A percentile compares a stretch with the other conserved stretches of the same genome.
phyloP scores from a whole-genome alignment of 345 rosid species.

The Dipteronia sinensis region DNA sequence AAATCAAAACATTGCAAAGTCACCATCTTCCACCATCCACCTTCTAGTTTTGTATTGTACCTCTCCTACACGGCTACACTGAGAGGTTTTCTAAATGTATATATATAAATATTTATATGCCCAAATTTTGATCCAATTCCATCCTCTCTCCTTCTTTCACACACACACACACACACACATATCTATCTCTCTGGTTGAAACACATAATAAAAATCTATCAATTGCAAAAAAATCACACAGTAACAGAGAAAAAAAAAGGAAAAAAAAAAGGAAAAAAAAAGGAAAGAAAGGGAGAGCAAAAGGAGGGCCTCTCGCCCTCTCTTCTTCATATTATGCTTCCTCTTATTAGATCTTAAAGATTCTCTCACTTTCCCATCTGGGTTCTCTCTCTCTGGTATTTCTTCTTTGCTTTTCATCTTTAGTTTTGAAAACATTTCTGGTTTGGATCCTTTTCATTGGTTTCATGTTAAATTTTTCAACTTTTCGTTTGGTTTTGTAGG shows the following conservation, averaged over 20 bases:
- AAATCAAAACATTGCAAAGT: conserved; percentile 24
- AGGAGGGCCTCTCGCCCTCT: conserved; percentile 64
- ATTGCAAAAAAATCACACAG: conserved; percentile 14
- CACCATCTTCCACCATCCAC: conserved; percentile 32
- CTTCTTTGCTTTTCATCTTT: not conserved
- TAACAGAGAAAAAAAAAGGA: conserved; percentile 6
- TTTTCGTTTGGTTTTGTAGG: conserved; percentile 29
- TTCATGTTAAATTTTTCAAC: conserved; percentile 14
- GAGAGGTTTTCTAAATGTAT: conserved; percentile 28
- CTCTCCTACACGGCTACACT: conserved; percentile 44
- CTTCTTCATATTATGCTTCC: conserved; percentile 43
- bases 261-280: conserved; percentile 24
- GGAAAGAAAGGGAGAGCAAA: conserved; percentile 34
- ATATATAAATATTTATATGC: conserved; percentile 6
- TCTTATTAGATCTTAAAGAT: conserved; percentile 43
- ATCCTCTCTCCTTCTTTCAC: conserved; percentile 5
- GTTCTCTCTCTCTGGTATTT: conserved; percentile 29
- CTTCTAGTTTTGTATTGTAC: conserved; percentile 12
- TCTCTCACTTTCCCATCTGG: conserved; percentile 40
- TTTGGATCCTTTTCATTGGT: conserved; percentile 29
- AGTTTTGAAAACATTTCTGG: conserved; percentile 19
- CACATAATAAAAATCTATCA: conserved; percentile 34
- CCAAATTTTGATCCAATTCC: conserved; percentile 23
- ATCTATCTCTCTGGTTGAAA: conserved; percentile 22
- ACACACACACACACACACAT: not conserved